phyloP scores from a whole-genome alignment of 2,329 filamentous ascomycete species.

The Aspergillus bombycis region DNA sequence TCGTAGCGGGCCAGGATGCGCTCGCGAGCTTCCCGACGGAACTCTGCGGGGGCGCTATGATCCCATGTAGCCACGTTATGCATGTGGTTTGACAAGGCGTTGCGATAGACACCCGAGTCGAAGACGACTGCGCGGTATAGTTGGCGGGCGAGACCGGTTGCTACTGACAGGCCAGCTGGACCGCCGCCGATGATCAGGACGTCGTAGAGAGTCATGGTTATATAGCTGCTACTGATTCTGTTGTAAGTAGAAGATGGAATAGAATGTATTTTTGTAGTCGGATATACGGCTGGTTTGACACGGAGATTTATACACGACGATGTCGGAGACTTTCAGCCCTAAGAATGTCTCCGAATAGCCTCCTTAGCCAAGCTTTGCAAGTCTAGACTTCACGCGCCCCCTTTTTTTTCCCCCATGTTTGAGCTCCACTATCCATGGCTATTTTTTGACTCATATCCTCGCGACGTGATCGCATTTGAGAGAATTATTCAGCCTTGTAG shows the following conservation, averaged over 20 bases:
- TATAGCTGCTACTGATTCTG: too few species aligned
- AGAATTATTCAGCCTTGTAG: not conserved
- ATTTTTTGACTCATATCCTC: not conserved
- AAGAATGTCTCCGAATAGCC: not conserved
- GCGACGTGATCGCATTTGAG: not conserved
- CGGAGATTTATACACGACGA: not conserved
- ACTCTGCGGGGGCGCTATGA: constrained; percentile 36
- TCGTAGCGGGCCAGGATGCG: not conserved
- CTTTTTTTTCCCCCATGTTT: not conserved
- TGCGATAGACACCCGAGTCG: constrained; percentile 49
- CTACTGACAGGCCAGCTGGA: constrained; percentile 46
- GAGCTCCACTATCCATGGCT: not conserved
- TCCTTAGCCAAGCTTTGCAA: not conserved
- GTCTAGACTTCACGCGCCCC: not conserved
- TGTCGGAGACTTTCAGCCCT: not conserved
- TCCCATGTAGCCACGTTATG: constrained; percentile 49
- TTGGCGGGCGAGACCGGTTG: constrained; percentile 43
- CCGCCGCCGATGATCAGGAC: constrained; percentile 44
- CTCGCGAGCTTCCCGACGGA: constrained; percentile 10
- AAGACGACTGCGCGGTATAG: constrained; percentile 48
- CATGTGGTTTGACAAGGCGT: constrained; percentile 49
- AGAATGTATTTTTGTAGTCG: rapidly evolving
- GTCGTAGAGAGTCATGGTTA: not conserved
- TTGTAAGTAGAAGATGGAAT: not conserved
- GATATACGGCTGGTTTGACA: not conserved